These are phyloP conservation scores for Agastache rugosa DNA, from an alignment of 257 asterid species.

Conservation along the genomic window DNA sequence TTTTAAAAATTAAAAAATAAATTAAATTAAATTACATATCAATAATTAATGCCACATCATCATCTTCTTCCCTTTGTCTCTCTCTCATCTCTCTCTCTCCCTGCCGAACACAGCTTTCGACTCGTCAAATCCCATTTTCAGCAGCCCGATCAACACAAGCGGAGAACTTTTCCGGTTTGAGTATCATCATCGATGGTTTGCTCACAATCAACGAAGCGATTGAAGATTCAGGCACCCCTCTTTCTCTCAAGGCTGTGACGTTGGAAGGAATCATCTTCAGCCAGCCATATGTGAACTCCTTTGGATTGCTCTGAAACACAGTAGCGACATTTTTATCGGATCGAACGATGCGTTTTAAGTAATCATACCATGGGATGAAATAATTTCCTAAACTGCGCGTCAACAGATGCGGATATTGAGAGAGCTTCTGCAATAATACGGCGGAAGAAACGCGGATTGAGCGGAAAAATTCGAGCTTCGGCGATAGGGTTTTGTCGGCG, in stretches of 20 bases:
- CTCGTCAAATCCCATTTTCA: conserved; percentile 36
- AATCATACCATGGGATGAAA: too few species aligned
- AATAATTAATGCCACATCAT: too few species aligned
- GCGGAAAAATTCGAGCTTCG: conserved; percentile 42
- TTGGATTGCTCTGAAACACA: neutral
- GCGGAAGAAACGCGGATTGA: conserved; percentile 37
- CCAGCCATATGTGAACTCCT: conserved; percentile 2
- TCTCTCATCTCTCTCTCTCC: too few species aligned
- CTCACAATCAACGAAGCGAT: too few species aligned
- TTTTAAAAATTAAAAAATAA: too few species aligned
- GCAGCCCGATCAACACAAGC: conserved; percentile 11
- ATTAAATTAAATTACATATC: too few species aligned
- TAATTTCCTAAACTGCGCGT: conserved; percentile 20
- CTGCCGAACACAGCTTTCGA: neutral
- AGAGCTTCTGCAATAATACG: conserved; percentile 8
- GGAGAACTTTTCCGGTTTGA: neutral
- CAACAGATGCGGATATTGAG: neutral
- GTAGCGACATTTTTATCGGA: conserved; percentile 21
- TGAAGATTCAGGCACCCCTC: conserved; percentile 26
- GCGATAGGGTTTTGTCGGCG: conserved; percentile 34
- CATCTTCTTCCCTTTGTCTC: too few species aligned
- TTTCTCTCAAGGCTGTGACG: conserved; percentile 13
- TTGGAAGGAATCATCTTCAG: neutral
- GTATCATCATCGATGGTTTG: neutral
- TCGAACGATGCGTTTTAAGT: too few species aligned